phyloP scores from a whole-genome alignment of 768 basidiomycete species.

The Lepiota venenata region DNA sequence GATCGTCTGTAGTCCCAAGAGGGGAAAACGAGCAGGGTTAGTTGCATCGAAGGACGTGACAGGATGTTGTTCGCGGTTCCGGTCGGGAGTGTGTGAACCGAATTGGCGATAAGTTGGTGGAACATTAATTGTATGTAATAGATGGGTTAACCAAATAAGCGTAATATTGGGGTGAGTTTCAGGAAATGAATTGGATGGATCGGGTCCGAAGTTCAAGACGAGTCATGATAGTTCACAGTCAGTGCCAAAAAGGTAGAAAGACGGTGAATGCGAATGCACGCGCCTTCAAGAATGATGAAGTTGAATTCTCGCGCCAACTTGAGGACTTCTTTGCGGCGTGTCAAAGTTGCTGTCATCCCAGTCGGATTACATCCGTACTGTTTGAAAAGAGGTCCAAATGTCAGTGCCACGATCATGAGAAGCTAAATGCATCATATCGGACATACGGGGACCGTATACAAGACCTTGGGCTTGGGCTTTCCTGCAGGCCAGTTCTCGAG shows the following conservation, averaged over 20 bases:
- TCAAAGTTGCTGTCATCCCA: constrained; percentile 70
- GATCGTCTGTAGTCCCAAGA: constrained; percentile 54
- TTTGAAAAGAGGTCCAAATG: neutral
- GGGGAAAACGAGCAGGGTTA: too few relatives aligned
- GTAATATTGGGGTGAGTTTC: neutral
- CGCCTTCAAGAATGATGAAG: constrained; percentile 85
- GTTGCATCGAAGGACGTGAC: too few relatives aligned
- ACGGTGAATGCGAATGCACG: constrained; percentile 11
- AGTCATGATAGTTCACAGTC: neutral
- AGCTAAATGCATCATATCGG: neutral
- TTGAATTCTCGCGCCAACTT: constrained; percentile 67
- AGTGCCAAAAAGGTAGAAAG: neutral
- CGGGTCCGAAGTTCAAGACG: neutral
- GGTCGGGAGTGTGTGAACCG: neutral
- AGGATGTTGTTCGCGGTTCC: too few relatives aligned
- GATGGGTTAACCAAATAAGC: neutral
- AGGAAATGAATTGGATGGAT: neutral
- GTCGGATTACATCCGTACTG: constrained; percentile 88
- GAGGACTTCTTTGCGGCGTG: constrained; percentile 70
- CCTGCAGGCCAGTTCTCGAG: constrained; percentile 72
- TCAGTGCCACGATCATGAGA: neutral
- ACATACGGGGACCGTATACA: constrained; percentile 79
- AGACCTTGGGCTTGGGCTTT: constrained; percentile 69
- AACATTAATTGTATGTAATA: neutral
- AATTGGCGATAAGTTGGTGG: neutral